phyloP scores from a whole-genome alignment of 2,329 filamentous ascomycete species.

The Penicillium sp. region DNA sequence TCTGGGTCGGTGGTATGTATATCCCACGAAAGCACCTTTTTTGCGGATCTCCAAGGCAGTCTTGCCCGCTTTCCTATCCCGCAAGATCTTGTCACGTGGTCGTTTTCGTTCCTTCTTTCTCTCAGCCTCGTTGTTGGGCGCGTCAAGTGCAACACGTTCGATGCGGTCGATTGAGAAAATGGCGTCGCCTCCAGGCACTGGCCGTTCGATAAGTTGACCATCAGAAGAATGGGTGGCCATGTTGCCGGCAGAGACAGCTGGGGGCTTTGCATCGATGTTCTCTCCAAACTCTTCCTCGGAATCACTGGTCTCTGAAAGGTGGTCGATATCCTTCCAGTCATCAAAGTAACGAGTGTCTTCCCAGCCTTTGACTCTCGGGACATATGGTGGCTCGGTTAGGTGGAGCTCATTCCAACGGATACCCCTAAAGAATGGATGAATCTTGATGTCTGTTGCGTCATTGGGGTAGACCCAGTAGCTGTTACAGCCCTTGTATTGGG shows the following conservation, averaged over 20 bases:
- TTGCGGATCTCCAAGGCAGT: slow-evolving; percentile 79
- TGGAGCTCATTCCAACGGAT: slow-evolving; percentile 79
- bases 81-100: slow-evolving; percentile 79
- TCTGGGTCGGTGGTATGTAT: slow-evolving; percentile 69
- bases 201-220: background rate
- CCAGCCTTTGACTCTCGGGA: slow-evolving; percentile 68
- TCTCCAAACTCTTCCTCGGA: slow-evolving; percentile 14
- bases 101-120: slow-evolving; percentile 71
- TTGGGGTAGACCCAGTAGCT: slow-evolving; percentile 74
- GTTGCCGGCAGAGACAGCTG: background rate
- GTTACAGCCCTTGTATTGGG: slow-evolving; percentile 44
- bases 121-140: slow-evolving; percentile 35
- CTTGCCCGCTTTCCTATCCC: slow-evolving; percentile 68
- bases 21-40: slow-evolving; percentile 81
- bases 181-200: background rate
- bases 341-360: slow-evolving; percentile 91
- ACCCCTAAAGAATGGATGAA: slow-evolving; percentile 80
- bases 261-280: background rate
- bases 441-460: slow-evolving; percentile 86
- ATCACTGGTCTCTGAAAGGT: slow-evolving; percentile 40
- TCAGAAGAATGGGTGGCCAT: background rate
- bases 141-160: background rate
- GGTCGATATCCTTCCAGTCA: slow-evolving; percentile 67
- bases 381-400: slow-evolving; percentile 71
- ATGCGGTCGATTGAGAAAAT: background rate